Percentiles rank a stretch among this genome's conserved stretches.
Evolutionary conservation across 108 stramenopile genomes (phyloP).

Genomic region (Conticribra weissflogii): DNA sequence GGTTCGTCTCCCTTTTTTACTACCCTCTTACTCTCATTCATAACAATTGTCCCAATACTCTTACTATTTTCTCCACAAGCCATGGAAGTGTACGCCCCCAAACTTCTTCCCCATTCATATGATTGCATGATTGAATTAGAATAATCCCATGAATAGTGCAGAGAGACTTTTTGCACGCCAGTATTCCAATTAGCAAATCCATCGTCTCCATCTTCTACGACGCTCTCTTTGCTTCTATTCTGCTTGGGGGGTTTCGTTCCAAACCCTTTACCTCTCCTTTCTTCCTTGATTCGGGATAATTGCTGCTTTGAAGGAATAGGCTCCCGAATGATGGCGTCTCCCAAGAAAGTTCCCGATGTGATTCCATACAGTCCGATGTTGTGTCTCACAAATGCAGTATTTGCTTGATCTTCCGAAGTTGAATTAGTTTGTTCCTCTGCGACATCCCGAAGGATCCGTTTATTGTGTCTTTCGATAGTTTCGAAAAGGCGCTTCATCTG

Average conservation of each 20-base stretch:
- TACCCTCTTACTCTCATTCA: slow-evolving; percentile 23
- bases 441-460: slow-evolving; percentile 26
- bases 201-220: slow-evolving; percentile 18
- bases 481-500: slow-evolving; percentile 36
- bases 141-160: slow-evolving; percentile 77
- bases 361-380: slow-evolving; percentile 61
- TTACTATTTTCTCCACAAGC: slow-evolving; percentile 24
- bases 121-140: slow-evolving; percentile 58
- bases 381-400: too few relatives aligned
- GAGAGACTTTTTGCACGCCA: slow-evolving; percentile 80
- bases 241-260: slow-evolving; percentile 9
- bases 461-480: slow-evolving; percentile 29
- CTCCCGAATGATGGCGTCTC: slow-evolving; percentile 78
- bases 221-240: slow-evolving; percentile 5
- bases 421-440: slow-evolving; percentile 15
- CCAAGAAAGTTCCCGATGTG: slow-evolving; percentile 73
- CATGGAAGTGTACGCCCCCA: slow-evolving; percentile 31
- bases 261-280: slow-evolving; percentile 15
- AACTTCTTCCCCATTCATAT: slow-evolving; percentile 22
- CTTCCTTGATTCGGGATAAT: slow-evolving; percentile 38
- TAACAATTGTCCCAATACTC: slow-evolving; percentile 33
- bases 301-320: slow-evolving; percentile 32
- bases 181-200: slow-evolving; percentile 66
- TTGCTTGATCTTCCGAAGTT: too few relatives aligned
- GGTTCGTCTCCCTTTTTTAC: slow-evolving; percentile 26